Conservation (phyloP, 495 filamentous ascomycete species). For the Peziza echinospora region DNA sequence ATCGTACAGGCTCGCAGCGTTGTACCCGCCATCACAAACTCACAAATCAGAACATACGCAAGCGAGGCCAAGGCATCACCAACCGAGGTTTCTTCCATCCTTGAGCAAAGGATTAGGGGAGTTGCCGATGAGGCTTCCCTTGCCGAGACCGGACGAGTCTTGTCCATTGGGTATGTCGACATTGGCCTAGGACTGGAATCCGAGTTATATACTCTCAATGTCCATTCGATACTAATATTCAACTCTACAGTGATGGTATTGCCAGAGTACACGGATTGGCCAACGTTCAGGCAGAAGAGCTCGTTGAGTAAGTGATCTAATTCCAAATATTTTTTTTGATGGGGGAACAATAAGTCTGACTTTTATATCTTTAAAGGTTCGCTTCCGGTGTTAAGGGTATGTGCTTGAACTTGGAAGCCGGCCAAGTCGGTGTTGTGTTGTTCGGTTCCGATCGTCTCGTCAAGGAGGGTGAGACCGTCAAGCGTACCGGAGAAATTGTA, state of each 20-base stretch:
- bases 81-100: constrained; percentile 96
- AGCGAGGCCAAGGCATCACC: constrained; percentile 83
- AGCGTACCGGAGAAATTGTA: constrained; percentile 98
- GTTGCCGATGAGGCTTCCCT: constrained; percentile 88
- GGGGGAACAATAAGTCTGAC: background rate
- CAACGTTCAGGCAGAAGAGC: constrained; percentile 99
- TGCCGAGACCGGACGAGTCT: constrained; percentile 94
- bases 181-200: constrained; percentile 24
- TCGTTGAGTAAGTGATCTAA: constrained; percentile 80
- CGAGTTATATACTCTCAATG: too few relatives aligned
- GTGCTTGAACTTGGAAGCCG: constrained; percentile 99
- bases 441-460: constrained; percentile 99
- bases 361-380: too few relatives aligned
- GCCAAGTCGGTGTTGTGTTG: constrained; percentile 99
- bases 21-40: constrained; percentile 52
- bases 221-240: constrained; percentile 1
- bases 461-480: constrained; percentile 98
- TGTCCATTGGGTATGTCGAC: constrained; percentile 81
- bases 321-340: too few relatives aligned
- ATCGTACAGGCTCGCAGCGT: constrained; percentile 54
- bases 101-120: constrained; percentile 96
- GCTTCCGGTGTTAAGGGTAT: constrained; percentile 99
- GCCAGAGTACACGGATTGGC: constrained; percentile 98
- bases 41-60: constrained; percentile 74
- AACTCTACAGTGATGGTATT: constrained; percentile 77